Evolutionary conservation across 495 filamentous ascomycete genomes (phyloP), one percentile per base, ranked within the genome.

Genomic region (Penicilliopsis zonata): DNA sequence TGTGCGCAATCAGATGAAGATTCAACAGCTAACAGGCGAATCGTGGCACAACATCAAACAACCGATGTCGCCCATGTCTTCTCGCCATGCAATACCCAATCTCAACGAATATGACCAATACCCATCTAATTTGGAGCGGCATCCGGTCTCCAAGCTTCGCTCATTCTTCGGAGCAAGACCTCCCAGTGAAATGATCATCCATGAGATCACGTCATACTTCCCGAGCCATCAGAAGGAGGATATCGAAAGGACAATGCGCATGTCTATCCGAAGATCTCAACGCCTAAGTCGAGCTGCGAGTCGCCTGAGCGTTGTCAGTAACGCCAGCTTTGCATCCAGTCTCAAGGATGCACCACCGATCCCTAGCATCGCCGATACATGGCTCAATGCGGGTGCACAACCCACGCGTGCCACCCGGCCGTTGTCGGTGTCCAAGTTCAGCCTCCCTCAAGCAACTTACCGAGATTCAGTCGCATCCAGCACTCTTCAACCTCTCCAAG

Each of bases 161-260:
- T 61, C 64, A 34, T 94, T 95, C 66, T 85, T 92, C 47, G 90
- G 92, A 31, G 74, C 86, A 35, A 66, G 90, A 46, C 90, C 90
- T 12, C 92, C 92, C 2, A 94, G 86, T 53, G 92, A 96, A 60
- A 69, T 99, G 61, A 96, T 99, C 47, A 90, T 87, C 28, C 86
- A 86, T 17, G 90, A 99, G 50, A 68, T 96, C 24, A 82, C 81
- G 9, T 87, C 87, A 5, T 99, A 95, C 61, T 99, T 99, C 70
- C 90, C 90, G 2, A 87, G 93, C 43, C 86, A 94, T 47, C 78
- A 84, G 22, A 74, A 80, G 31, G 85, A 94, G 49, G 82, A 86
- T 35, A 92, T 99, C 38, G 92, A 94, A 46, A 74, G 84, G 45
- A 95, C 90, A 0, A 84, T 94, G 41, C 80, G 86, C 23, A 74